Percentiles rank a stretch among this genome's conserved stretches.
phyloP scores from a whole-genome alignment of 2,329 filamentous ascomycete genomes.

The Colletotrichum zoysiae region DNA sequence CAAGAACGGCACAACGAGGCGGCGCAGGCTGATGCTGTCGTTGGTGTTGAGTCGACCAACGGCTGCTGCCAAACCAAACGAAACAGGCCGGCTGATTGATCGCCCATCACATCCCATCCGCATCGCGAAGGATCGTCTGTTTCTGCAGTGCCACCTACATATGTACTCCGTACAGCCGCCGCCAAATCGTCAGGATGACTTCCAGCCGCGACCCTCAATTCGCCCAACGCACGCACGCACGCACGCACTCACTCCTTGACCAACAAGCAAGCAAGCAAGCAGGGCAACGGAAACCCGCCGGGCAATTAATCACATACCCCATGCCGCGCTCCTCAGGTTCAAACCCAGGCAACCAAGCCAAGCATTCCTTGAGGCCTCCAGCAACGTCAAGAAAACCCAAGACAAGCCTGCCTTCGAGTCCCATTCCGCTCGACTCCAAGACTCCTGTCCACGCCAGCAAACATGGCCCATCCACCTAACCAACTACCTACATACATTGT shows the following conservation, averaged over 20 bases:
- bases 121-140: conserved; percentile 27
- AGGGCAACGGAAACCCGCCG: not conserved
- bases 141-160: conserved; percentile 25
- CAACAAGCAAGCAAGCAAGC: conserved; percentile 3
- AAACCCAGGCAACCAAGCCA: conserved; percentile 27
- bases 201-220: not conserved
- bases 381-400: conserved; percentile 2
- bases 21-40: conserved; percentile 4
- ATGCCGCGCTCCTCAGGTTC: not conserved
- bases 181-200: conserved; percentile 13
- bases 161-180: too few relatives aligned
- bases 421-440: conserved; percentile 19
- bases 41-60: not conserved
- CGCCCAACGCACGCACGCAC: not conserved
- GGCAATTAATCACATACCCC: conserved; percentile 9
- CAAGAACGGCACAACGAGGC: conserved; percentile 3
- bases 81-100: conserved; percentile 10
- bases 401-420: not conserved
- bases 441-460: conserved; percentile 12
- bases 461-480: conserved; percentile 11
- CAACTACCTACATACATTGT: too few relatives aligned
- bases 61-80: conserved; percentile 15
- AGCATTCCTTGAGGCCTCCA: conserved; percentile 39
- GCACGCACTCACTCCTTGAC: not conserved
- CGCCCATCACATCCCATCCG: too few relatives aligned